Evolutionary conservation across 768 basidiomycete species (phyloP), one percentile per base, ranked within the genome.

Genomic region (Suillus subalutaceus): DNA sequence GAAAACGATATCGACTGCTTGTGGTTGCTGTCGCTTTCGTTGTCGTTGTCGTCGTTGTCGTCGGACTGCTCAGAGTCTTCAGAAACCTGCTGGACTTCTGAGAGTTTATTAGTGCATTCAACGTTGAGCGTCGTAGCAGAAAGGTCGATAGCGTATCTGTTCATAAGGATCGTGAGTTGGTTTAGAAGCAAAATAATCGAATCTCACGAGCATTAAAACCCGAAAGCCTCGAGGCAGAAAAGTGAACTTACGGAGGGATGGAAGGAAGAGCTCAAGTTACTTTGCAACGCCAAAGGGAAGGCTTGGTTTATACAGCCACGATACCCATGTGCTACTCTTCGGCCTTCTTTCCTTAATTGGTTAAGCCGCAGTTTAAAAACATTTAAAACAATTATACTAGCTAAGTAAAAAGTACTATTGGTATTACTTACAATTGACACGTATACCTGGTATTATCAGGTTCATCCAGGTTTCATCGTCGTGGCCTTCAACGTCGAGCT

Each of bases 71-170:
- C 59, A 60, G 59, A 60, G 59, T 60, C 59, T 60, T 60, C 59
- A 60, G 59, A 60, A 60, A 60, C 59, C 84, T 76, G 83, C 84
- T 84, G 79, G 72, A 75, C 80, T 82, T 83, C 84, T 85, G 85
- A 81, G 79, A 73, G 75, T 74, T 73, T 70, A 70, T 72, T 73
- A 74, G 77, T 76, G 73, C 81, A 83, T 83, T 75, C 82, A 84
- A 78, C 62, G 52, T 18, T 53, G 16, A 69, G 71, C 69, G 70
- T 72, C 72, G 73, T 68, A 70, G 67, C 63, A 68, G 72, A 64
- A 69, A 69, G 69, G 69, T 66, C 40, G 12, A 13, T 71, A 73
- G 73, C 64, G 61, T 63, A 65, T 55, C 60, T 65, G 69, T 38
- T 40, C 57, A 59, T 59, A 40, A 59, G 8, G 38, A 59, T 6